Conservation (phyloP, 805 yeast species). For the Saccharomycopsis schoenii region DNA sequence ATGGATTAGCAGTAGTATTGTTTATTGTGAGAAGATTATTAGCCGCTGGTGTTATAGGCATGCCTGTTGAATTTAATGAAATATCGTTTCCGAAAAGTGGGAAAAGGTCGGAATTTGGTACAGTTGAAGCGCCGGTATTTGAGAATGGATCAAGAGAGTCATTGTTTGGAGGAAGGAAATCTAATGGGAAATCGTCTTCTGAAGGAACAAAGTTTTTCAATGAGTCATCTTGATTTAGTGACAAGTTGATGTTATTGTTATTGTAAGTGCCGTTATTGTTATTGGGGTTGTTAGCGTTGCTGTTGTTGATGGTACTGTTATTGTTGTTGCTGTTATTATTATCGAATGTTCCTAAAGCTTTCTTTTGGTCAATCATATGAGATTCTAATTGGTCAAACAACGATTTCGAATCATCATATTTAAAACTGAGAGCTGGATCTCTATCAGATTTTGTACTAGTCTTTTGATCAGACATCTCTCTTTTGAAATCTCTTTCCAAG, state of each 20-base stretch:
- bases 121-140: neutral
- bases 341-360: slow-evolving; percentile 9
- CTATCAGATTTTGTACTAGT: slow-evolving; percentile 63
- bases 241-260: neutral
- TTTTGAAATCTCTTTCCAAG: slow-evolving; percentile 80
- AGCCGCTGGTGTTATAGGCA: neutral
- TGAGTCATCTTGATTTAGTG: slow-evolving; percentile 15
- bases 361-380: slow-evolving; percentile 30
- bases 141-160: slow-evolving; percentile 15
- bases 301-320: neutral
- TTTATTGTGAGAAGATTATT: neutral
- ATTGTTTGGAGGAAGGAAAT: slow-evolving; percentile 43
- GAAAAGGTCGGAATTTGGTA: neutral
- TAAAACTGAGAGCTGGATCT: slow-evolving; percentile 76
- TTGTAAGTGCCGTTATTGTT: slow-evolving; percentile 1
- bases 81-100: neutral
- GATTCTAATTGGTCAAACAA: slow-evolving; percentile 43
- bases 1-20: neutral
- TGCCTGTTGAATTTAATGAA: neutral
- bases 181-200: slow-evolving; percentile 65
- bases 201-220: slow-evolving; percentile 23
- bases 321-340: neutral
- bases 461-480: slow-evolving; percentile 49
- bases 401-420: slow-evolving; percentile 44
- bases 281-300: neutral